phyloP scores from a whole-genome alignment of 129 eudicot species.

The Helianthus annuus region DNA sequence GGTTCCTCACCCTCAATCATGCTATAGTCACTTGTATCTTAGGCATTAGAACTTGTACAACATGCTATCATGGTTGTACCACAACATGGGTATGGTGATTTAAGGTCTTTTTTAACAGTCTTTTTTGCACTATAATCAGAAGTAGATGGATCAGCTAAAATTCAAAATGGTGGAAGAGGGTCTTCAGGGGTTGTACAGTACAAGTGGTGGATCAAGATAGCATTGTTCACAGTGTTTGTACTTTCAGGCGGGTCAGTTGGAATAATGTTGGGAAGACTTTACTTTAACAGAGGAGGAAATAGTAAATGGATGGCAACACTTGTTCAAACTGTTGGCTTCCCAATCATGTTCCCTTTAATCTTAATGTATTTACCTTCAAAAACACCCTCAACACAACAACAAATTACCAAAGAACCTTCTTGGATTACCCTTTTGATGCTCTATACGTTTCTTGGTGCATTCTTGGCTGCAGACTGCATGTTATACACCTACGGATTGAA shows the following conservation, averaged over 20 bases:
- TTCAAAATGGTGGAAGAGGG: conserved; percentile 18
- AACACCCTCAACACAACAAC: not conserved
- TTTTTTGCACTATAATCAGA: not conserved
- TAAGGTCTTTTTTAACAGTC: no score
- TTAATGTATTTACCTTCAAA: conserved; percentile 24
- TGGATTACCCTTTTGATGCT: conserved; percentile 10
- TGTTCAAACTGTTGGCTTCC: conserved; percentile 40
- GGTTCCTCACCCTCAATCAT: no score
- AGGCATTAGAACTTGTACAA: not conserved
- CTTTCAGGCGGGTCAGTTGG: conserved; percentile 41
- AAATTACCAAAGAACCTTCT: conserved; percentile 22
- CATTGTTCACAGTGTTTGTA: conserved; percentile 30
- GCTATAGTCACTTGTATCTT: no score
- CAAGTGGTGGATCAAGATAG: conserved; percentile 40
- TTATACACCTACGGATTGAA: conserved; percentile 31
- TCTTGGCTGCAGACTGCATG: conserved; percentile 40
- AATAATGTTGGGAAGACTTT: conserved; percentile 35
- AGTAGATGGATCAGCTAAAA: conserved; percentile 3
- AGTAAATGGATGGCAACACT: conserved; percentile 48
- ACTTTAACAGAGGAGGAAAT: conserved; percentile 40
- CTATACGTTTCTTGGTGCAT: conserved; percentile 29
- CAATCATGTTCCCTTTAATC: conserved; percentile 26
- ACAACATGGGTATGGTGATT: no score
- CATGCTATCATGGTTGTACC: not conserved
- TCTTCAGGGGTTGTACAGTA: conserved; percentile 22